phyloP scores from a whole-genome alignment of 768 basidiomycete genomes.

The Lanmaoa pseudosensibilis region DNA sequence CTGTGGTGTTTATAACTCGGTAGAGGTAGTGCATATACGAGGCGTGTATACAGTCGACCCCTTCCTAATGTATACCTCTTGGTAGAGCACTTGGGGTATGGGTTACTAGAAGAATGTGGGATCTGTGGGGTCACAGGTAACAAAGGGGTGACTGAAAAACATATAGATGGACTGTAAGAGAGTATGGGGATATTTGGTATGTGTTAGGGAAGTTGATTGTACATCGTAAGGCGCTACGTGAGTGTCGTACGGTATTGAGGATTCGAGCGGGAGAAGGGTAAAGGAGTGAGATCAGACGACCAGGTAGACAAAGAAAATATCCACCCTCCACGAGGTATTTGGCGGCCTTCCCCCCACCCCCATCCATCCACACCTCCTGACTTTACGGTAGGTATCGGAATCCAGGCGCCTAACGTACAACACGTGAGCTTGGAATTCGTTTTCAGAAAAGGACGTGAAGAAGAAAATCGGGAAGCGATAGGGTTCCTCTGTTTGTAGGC shows the following conservation, averaged over 20 bases:
- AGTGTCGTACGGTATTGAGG: no score
- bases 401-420: constrained; percentile 46
- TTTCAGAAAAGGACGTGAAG: neutral
- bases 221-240: neutral
- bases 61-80: neutral
- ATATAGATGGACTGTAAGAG: neutral
- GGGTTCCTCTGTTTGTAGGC: neutral
- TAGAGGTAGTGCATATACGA: neutral
- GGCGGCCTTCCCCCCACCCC: no score
- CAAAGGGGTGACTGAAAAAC: neutral
- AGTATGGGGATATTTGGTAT: neutral
- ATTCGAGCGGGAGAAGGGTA: neutral
- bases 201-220: neutral
- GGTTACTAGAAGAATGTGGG: neutral
- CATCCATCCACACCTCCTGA: neutral
- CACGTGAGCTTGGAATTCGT: neutral
- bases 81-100: no score
- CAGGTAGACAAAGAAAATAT: neutral
- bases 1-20: neutral
- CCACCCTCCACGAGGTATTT: neutral
- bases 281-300: neutral
- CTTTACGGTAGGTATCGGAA: constrained; percentile 55
- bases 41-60: neutral
- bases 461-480: no score
- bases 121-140: neutral